Base-by-base conservation (phyloP, 139 green algal species). In the Tetradesmus obliquus region DNA sequence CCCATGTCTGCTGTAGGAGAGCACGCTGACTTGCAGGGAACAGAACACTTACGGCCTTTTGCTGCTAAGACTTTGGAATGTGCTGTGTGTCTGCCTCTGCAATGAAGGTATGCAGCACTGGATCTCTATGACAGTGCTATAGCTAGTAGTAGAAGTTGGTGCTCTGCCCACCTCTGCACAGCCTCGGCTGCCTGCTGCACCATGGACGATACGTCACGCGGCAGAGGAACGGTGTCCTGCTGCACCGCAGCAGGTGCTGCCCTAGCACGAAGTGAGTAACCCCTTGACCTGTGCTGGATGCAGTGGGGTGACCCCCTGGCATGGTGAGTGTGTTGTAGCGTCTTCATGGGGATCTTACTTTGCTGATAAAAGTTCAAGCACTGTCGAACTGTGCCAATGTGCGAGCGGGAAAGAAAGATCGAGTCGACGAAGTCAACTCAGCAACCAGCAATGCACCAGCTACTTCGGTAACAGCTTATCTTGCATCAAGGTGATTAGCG, bases 141-240 rank as follows among this genome's bases (percentile, higher is more conserved):
- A 45, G 0, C 32, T 45, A 6, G 66, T 76, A 76, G 13, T 76
- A 24, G 66, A 76, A 24, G 2, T 24, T 76, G 66, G 17, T 76
- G 66, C 76, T 55, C 8, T 53, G 76, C 76, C 3, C n/a, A 89
- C 85, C 53, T 20, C 53, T 89, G 53, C 60, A 89, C 66, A 62
- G 85, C 85, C 4, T 55, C 66, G 5, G 85, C 85, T 55, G 85
- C 85, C 51, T 89, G 85, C 17, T 81, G 17, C 15, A 82, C 85
- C 85, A 89, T 89, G 5, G 22, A 17, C 17, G 71, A 45, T 54
- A 82, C 66, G 20, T 82, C 76, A 1, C 66, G 62, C 13, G 85
- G 85, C 4, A 89, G 45, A n/a, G 66, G n/a, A 13, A 79, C 58
- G 6, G 84, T 55, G 15, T 79, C 84, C 71, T 88, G 84, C 6